Conservation (phyloP, 2,329 filamentous ascomycete species). For the Stenocarpella maydis region DNA sequence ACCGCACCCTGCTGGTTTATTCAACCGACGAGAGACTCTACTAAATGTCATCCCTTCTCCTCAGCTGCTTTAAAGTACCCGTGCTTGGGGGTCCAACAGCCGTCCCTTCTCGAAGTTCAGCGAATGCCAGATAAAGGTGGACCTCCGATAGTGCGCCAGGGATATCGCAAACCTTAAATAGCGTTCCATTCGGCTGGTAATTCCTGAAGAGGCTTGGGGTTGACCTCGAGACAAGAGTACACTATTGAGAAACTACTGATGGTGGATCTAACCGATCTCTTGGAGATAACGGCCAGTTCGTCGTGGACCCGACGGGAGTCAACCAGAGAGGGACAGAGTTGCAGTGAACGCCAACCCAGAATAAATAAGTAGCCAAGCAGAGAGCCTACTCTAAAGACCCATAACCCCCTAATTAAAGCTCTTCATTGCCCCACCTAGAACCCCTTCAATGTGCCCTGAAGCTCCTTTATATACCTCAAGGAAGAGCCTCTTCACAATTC, state of each 20-base stretch:
- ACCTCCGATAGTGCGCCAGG: slow-evolving; percentile 12
- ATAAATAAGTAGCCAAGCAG: too few species aligned
- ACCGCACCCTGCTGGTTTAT: background rate
- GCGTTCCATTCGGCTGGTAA: background rate
- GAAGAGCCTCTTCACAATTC: too few species aligned
- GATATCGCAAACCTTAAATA: slow-evolving; percentile 15
- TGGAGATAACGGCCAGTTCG: background rate
- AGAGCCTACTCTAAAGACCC: too few species aligned
- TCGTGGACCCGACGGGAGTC: background rate
- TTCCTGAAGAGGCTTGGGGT: background rate
- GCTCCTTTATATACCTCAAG: too few species aligned
- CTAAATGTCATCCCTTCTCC: background rate
- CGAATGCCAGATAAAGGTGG: slow-evolving; percentile 16
- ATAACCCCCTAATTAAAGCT: too few species aligned
- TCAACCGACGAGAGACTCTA: slow-evolving; percentile 3
- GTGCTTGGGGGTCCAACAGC: background rate
- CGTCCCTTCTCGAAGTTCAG: slow-evolving; percentile 16
- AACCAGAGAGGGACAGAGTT: too few species aligned
- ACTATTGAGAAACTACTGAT: background rate
- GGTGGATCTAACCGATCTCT: background rate
- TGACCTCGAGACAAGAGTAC: background rate
- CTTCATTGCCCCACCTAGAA: too few species aligned
- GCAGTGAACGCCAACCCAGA: too few species aligned
- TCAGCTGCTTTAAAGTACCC: background rate
- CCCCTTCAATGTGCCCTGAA: too few species aligned